Evolutionary conservation across 2,329 filamentous ascomycete species (phyloP).

Genomic region (Lecanicillium sp.): DNA sequence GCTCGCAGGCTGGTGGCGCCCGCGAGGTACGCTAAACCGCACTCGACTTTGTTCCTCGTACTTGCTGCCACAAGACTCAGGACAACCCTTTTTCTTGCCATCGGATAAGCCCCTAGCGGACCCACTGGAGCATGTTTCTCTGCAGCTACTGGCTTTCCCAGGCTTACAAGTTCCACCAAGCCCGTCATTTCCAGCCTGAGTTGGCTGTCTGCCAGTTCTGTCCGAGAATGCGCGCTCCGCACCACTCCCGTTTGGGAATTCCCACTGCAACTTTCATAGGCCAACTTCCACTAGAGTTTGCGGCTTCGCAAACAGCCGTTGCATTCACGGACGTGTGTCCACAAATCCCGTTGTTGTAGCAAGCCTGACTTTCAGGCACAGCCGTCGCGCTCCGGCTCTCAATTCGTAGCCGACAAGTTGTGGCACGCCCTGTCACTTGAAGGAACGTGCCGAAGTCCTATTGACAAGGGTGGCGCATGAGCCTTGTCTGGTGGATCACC

Average conservation of each 20-base stretch:
- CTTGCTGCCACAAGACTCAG: background rate
- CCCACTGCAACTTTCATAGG: background rate
- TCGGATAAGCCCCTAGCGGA: conserved; percentile 13
- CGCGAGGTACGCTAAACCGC: background rate
- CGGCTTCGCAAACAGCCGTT: background rate
- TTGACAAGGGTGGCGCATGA: too few species aligned
- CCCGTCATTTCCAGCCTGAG: background rate
- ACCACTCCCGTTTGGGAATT: conserved; percentile 13
- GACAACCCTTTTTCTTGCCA: conserved; percentile 7
- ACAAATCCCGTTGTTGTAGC: background rate
- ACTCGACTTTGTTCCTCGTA: conserved; percentile 2
- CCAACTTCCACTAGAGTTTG: background rate
- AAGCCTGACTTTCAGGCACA: background rate
- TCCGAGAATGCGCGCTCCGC: background rate
- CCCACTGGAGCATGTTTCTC: conserved; percentile 4
- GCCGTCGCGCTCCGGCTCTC: too few species aligned
- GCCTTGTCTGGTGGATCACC: background rate
- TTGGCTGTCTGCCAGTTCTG: background rate
- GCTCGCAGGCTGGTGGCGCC: background rate
- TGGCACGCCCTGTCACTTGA: conserved; percentile 1
- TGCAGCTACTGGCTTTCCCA: conserved; percentile 7
- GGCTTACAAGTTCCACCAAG: conserved; percentile 3
- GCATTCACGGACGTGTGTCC: background rate
- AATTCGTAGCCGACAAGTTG: too few species aligned
- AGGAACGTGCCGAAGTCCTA: background rate